A percentile compares a stretch with the other conserved stretches of the same genome.
phyloP scores from a whole-genome alignment of 2,329 filamentous ascomycete genomes.

The Aspergillus sp. region DNA sequence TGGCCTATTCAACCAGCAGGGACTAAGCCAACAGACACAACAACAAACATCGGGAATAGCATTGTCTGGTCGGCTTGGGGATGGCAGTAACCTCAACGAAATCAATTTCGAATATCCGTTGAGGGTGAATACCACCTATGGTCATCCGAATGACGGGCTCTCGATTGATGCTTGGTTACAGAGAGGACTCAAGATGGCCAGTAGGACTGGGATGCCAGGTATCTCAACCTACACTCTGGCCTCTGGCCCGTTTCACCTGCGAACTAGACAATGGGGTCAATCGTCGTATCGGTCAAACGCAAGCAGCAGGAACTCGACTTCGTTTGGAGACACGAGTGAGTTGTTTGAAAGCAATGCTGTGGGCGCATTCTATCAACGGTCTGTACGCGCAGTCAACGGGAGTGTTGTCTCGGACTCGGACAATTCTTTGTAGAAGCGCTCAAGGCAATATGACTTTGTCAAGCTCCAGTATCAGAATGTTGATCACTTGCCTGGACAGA shows the following conservation, averaged over 20 bases:
- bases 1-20: conserved; percentile 60
- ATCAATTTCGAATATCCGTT: conserved; percentile 65
- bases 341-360: conserved; percentile 29
- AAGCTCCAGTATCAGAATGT: too few relatives aligned
- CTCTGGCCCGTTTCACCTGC: conserved; percentile 30
- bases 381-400: conserved; percentile 34
- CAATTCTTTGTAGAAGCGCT: not conserved
- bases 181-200: conserved; percentile 53
- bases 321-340: conserved; percentile 34
- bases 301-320: conserved; percentile 29
- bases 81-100: conserved; percentile 35
- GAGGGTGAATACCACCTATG: conserved; percentile 59
- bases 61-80: conserved; percentile 37
- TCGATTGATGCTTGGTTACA: conserved; percentile 54
- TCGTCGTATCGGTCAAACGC: conserved; percentile 31
- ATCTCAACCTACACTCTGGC: conserved; percentile 66
- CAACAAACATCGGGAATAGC: conserved; percentile 56
- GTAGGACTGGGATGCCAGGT: conserved; percentile 44
- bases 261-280: conserved; percentile 35
- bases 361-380: conserved; percentile 28
- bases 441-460: not conserved
- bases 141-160: conserved; percentile 52
- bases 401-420: conserved; percentile 28
- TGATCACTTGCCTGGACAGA: not conserved
- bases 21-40: conserved; percentile 58